These are phyloP conservation scores for Ogataea corticis DNA, from an alignment of 805 yeast species.

Conservation along the genomic window DNA sequence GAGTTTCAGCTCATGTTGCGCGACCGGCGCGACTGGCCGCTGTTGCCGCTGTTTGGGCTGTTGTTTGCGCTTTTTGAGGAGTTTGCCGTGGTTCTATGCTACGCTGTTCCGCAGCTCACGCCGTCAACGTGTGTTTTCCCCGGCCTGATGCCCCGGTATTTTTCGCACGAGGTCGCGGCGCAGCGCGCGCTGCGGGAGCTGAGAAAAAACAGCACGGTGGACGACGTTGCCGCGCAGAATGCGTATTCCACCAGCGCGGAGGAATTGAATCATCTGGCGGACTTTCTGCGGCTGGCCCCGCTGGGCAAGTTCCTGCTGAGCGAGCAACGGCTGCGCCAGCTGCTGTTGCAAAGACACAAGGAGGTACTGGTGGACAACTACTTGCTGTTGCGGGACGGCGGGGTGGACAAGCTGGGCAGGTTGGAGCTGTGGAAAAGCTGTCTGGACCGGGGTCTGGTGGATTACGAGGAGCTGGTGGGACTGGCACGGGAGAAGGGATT, in stretches of 20 bases:
- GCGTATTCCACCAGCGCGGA: conserved; percentile 47
- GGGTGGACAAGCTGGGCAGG: conserved; percentile 46
- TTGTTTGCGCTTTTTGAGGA: conserved; percentile 58
- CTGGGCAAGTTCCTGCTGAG: conserved; percentile 44
- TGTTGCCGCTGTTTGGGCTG: conserved; percentile 60
- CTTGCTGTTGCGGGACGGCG: conserved; percentile 40
- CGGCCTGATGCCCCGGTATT: conserved; percentile 40
- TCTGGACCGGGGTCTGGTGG: conserved; percentile 55
- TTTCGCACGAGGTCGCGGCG: conserved; percentile 30
- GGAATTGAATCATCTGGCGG: conserved; percentile 37
- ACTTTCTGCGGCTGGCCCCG: conserved; percentile 40
- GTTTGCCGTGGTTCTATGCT: conserved; percentile 52
- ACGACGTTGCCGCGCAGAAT: conserved; percentile 39
- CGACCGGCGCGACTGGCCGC: conserved; percentile 48
- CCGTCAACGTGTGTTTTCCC: conserved; percentile 67
- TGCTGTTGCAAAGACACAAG: conserved; percentile 41
- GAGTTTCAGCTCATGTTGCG: conserved; percentile 54
- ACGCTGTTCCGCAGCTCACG: conserved; percentile 52
- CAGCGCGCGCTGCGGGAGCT: conserved; percentile 21
- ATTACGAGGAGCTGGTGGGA: conserved; percentile 25
- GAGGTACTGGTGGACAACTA: conserved; percentile 56
- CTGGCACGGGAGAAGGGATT: not conserved
- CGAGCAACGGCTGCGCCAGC: conserved; percentile 37
- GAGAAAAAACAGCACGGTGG: conserved; percentile 15
- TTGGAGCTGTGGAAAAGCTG: conserved; percentile 56